Conservation (phyloP, 441 rosid species). For the Adansonia madagascariensis region DNA sequence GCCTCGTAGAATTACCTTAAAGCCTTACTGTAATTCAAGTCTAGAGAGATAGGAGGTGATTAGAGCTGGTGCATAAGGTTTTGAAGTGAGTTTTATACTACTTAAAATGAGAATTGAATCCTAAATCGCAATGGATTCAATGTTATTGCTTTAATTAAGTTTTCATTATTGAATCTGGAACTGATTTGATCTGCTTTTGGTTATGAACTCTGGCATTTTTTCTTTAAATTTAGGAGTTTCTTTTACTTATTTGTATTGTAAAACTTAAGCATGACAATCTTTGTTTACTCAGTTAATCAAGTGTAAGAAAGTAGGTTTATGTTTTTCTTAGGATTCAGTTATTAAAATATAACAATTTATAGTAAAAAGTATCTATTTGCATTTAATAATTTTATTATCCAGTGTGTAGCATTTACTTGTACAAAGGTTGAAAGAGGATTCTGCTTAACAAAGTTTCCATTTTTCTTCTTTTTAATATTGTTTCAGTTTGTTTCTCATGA, state of each 20-base stretch:
- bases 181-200: neutral
- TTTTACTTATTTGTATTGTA: neutral
- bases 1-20: conserved; percentile 2
- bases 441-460: neutral
- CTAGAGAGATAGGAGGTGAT: neutral
- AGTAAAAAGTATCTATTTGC: neutral
- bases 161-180: neutral
- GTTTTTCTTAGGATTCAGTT: neutral
- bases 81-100: neutral
- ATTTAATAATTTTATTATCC: neutral
- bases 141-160: neutral
- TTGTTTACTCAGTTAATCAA: neutral
- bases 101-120: neutral
- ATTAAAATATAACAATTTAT: conserved; percentile 4
- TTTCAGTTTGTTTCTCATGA: neutral
- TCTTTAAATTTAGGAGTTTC: neutral
- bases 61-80: neutral
- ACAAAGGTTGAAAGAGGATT: neutral
- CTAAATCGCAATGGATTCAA: neutral
- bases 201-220: neutral
- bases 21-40: conserved; percentile 9
- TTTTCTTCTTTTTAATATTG: neutral
- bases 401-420: neutral
- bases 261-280: neutral
- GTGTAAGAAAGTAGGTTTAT: neutral